Base-by-base conservation (phyloP, 257 asterid genomes). In the Linderniella brevidens region DNA sequence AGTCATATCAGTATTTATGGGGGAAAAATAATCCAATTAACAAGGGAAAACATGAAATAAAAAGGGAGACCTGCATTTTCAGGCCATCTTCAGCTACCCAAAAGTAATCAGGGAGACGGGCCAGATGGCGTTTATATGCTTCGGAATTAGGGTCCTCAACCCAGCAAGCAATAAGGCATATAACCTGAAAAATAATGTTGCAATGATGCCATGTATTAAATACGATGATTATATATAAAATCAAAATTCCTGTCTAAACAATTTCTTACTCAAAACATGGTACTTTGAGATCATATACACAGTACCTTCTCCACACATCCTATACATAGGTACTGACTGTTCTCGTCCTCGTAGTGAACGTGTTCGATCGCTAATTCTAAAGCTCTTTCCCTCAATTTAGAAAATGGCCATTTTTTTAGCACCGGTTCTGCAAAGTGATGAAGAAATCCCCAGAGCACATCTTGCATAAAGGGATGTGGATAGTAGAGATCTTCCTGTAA, bases 11-110 rank as follows among this genome's bases (percentile, higher is more conserved):
- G 32, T 25, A 25, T 25, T 25, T 3, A 25, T 25, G 32, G 32
- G 6, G 32, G 6, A 25, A 25, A 25, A 3, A 25, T 2, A 25
- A 25, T 25, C 32, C 32, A 25, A 25, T 25, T 2, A 25, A 25
- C 6, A 25, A 25, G 32, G 32, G 32, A 6, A 25, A 25, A 25
- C n/a, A 25, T 25, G 32, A 25, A 3, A 25, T 25, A 25, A 25
- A 25, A n/a, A 25, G 3, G 6, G 32, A 25, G 3, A 25, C 32
- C 32, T 25, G 32, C 52, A 65, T 56, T 50, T 76, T 79, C 74
- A 76, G 44, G 49, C 92, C 86, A 55, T 79, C 92, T 70, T 79
- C 92, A 41, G 83, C 82, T 19, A 79, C 50, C 86, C 83, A 79
- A 37, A 66, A 61, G 57, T 60, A 75, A 66, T 79, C 85, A 0